Evolutionary conservation across 495 filamentous ascomycete species (phyloP).

Genomic region (Sordaria brevicollis): DNA sequence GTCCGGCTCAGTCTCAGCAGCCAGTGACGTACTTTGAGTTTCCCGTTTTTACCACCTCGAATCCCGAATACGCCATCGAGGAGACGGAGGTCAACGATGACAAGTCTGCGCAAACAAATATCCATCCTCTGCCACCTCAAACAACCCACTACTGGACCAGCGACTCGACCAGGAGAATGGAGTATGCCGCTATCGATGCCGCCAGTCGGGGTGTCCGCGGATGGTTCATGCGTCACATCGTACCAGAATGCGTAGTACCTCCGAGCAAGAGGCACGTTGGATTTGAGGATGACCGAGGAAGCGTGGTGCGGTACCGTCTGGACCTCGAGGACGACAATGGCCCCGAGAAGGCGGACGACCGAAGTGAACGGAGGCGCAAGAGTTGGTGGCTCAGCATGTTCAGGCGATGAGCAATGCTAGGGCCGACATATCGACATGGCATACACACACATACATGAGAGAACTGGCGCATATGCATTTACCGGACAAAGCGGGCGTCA

Average conservation of each 20-base stretch:
- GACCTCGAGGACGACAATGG: slow-evolving; percentile 28
- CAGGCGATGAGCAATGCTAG: neutral
- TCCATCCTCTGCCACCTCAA: slow-evolving; percentile 33
- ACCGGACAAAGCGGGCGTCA: neutral
- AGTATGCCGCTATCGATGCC: slow-evolving; percentile 49
- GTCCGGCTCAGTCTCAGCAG: slow-evolving; percentile 12
- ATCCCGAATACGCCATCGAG: slow-evolving; percentile 13
- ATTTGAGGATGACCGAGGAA: slow-evolving; percentile 44
- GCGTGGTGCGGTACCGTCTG: slow-evolving; percentile 44
- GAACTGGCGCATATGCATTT: neutral
- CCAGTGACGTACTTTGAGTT: slow-evolving; percentile 37
- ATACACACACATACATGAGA: neutral
- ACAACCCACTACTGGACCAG: slow-evolving; percentile 50
- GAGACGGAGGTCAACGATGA: slow-evolving; percentile 4
- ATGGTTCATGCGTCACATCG: slow-evolving; percentile 40
- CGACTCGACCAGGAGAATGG: slow-evolving; percentile 40
- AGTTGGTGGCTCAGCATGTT: slow-evolving; percentile 18
- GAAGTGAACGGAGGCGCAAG: slow-evolving; percentile 10
- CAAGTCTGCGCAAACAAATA: slow-evolving; percentile 4
- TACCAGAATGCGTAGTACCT: slow-evolving; percentile 46
- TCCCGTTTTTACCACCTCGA: slow-evolving; percentile 35
- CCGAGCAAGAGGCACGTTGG: slow-evolving; percentile 29
- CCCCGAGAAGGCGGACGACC: slow-evolving; percentile 2
- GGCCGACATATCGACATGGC: neutral
- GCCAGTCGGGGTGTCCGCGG: slow-evolving; percentile 41